Conservation (phyloP, 2,329 filamentous ascomycete genomes). For the Tricladium varicosporioides region DNA sequence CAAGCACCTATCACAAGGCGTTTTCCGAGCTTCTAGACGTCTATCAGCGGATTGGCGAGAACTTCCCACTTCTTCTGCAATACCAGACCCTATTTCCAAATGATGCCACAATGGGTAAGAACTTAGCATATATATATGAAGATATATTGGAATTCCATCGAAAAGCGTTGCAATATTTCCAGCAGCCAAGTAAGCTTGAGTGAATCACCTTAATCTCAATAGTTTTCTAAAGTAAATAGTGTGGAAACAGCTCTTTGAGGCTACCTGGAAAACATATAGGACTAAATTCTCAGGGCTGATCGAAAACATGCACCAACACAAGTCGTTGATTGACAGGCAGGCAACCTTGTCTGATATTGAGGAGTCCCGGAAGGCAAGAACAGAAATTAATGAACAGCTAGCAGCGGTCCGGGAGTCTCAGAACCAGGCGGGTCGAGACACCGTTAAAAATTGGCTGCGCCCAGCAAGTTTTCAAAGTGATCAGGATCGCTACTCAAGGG, state of each 20-base stretch:
- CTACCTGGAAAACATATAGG: conserved; percentile 28
- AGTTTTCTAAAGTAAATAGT: conserved; percentile 13
- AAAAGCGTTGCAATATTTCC: conserved; percentile 32
- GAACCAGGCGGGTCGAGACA: conserved; percentile 7
- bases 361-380: conserved; percentile 9
- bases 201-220: background rate
- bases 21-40: conserved; percentile 37
- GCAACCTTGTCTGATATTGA: conserved; percentile 14
- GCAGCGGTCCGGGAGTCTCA: conserved; percentile 13
- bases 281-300: background rate
- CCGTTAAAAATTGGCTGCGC: conserved; percentile 20
- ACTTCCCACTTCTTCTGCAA: conserved; percentile 33
- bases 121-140: conserved; percentile 35
- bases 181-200: conserved; percentile 20
- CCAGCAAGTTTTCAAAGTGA: conserved; percentile 15
- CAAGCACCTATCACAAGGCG: conserved; percentile 28
- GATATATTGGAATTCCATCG: conserved; percentile 40
- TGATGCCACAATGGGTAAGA: conserved; percentile 30
- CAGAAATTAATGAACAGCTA: background rate
- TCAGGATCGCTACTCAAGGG: conserved; percentile 20
- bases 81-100: conserved; percentile 33
- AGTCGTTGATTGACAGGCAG: background rate
- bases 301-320: background rate
- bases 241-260: conserved; percentile 33
- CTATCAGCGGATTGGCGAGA: conserved; percentile 38